These are phyloP conservation scores for Rehmannia glutinosa DNA, from an alignment of 257 asterid species.

Conservation along the genomic window DNA sequence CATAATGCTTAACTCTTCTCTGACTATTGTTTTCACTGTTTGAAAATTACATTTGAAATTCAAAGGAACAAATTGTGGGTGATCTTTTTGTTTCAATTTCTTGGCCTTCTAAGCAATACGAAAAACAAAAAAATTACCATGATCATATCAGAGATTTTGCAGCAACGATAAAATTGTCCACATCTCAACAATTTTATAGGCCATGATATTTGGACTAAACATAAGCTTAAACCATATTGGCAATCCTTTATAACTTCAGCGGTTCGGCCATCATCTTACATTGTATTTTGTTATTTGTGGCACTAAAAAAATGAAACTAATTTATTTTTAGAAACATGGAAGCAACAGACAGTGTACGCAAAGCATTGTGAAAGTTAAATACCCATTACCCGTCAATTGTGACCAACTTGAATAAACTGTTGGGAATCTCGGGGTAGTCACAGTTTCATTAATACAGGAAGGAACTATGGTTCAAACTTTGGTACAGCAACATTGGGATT, in stretches of 20 bases:
- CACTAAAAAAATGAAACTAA: background rate
- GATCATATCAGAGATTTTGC: constrained; percentile 4
- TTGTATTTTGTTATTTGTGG: background rate
- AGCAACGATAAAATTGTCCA: background rate
- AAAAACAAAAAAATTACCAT: background rate
- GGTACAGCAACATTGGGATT: background rate
- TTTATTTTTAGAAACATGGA: background rate
- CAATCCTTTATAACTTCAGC: no score
- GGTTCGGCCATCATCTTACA: no score
- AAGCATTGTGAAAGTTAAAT: background rate
- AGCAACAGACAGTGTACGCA: background rate
- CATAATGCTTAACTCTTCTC: background rate
- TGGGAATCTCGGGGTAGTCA: background rate
- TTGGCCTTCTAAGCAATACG: background rate
- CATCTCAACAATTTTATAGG: background rate
- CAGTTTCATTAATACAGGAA: background rate
- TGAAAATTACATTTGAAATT: background rate
- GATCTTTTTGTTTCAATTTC: background rate
- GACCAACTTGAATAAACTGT: background rate
- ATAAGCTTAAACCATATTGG: no score
- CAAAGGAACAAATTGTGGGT: background rate
- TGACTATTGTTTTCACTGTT: background rate
- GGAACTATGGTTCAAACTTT: background rate
- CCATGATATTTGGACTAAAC: background rate
- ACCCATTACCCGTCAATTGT: background rate